These are phyloP conservation scores for Pichia sp. DNA, from an alignment of 1,139 yeast genomes.

Conservation along the genomic window DNA sequence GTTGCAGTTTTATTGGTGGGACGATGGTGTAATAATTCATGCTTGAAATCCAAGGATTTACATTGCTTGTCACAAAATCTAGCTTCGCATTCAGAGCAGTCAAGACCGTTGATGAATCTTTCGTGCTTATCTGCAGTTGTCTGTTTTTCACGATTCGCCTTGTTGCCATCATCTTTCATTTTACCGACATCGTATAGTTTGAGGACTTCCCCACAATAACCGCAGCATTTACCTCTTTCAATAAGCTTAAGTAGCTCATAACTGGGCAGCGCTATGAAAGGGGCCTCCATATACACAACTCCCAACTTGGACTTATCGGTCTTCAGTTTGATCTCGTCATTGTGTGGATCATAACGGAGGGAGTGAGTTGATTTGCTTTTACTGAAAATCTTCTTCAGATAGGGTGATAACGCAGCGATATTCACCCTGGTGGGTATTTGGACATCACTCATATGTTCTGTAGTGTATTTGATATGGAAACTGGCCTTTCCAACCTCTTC, in stretches of 20 bases:
- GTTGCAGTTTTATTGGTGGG: conserved; percentile 25
- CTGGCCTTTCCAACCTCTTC: too few relatives aligned
- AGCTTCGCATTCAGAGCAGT: conserved; percentile 60
- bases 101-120: conserved; percentile 40
- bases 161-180: conserved; percentile 26
- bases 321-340: conserved; percentile 7
- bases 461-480: too few relatives aligned
- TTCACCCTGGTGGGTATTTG: background rate
- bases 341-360: conserved; percentile 7
- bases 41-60: conserved; percentile 46
- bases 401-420: background rate
- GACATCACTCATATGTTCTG: too few relatives aligned
- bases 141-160: conserved; percentile 13
- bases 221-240: conserved; percentile 65
- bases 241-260: conserved; percentile 60
- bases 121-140: conserved; percentile 18
- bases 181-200: conserved; percentile 29
- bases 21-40: conserved; percentile 52
- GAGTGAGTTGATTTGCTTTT: conserved; percentile 9
- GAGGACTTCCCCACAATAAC: conserved; percentile 67
- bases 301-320: conserved; percentile 21
- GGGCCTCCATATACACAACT: conserved; percentile 29
- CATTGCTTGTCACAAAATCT: conserved; percentile 70
- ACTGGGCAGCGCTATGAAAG: conserved; percentile 65
- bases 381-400: conserved; percentile 8